Base-by-base conservation (phyloP, 345 rosid species). In the Anacardium occidentale region DNA sequence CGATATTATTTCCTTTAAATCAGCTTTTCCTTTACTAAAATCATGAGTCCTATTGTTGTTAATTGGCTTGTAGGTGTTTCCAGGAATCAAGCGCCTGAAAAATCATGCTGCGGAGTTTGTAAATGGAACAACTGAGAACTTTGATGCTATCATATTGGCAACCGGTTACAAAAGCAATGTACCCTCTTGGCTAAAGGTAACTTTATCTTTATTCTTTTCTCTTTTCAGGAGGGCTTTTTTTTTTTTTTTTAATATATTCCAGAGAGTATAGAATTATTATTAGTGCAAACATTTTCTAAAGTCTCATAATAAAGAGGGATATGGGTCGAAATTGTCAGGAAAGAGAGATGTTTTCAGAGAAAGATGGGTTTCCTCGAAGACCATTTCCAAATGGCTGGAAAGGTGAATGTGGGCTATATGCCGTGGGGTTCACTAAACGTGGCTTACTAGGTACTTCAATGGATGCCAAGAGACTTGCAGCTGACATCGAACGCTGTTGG, bases 161-260 rank as follows among this genome's bases (percentile, higher is more conserved):
- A 92, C 98, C 2, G 98, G 98, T 59, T 94, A 94, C 81, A 92
- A 86, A 85, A 94, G 95, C 87, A 92, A 90, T 26, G 97, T 92
- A 66, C 96, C 96, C 69, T 72, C 78, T 77, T 95, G 99, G 99
- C 80, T 95, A 75, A 91, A 95, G 98, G 99, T 95, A 75, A 22
- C 70, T 53, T n/a, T 48, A 0, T 48, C 65, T 73, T 70, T 59
- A 66, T 29, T 17, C 2, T 18, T 62, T 8, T 25, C 6, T 1
- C 3, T 44, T 48, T 73, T 66, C 26, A 29, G 4, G 34, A 29
- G 34, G 34, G 34, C n/a, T n/a, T n/a, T n/a, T 58, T 48, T 12
- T 53, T 44, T 50, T 13, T 52, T 53, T 64, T n/a, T 52, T 22
- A n/a, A n/a, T n/a, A n/a, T 58, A n/a, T 22, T 63, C 21, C 20